Conservation (phyloP, 805 yeast genomes). For the Starmerella geochares region DNA sequence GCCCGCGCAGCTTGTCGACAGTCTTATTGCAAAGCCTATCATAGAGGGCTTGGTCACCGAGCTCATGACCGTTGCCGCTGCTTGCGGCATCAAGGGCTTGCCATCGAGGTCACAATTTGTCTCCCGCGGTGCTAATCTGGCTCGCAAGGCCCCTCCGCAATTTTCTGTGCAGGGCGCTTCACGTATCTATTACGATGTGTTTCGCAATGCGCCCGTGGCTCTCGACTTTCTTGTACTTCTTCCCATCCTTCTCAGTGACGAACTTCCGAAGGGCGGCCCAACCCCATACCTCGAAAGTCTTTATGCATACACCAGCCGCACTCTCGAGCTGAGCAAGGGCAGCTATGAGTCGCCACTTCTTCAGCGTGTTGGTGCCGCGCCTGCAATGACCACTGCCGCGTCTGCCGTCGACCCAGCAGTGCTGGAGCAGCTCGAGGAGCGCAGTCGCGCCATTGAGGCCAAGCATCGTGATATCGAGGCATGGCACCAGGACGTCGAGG, state of each 20-base stretch:
- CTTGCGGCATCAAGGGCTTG: conserved; percentile 63
- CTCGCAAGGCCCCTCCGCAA: conserved; percentile 28
- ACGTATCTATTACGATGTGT: conserved; percentile 55
- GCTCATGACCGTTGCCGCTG: conserved; percentile 47
- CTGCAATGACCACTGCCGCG: not conserved
- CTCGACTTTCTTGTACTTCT: conserved; percentile 71
- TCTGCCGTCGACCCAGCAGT: conserved; percentile 9
- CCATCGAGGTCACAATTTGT: conserved; percentile 25
- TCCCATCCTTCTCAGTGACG: conserved; percentile 85
- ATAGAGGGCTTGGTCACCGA: conserved; percentile 72
- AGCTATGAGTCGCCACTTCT: conserved; percentile 11
- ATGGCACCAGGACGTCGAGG: conserved; percentile 10
- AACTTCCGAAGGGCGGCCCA: conserved; percentile 51
- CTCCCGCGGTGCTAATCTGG: conserved; percentile 14
- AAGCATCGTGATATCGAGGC: conserved; percentile 7
- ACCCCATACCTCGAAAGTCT: conserved; percentile 86
- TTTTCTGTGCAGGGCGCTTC: conserved; percentile 40
- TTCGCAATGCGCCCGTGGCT: conserved; percentile 46
- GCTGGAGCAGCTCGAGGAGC: conserved; percentile 12
- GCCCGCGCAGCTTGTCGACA: conserved; percentile 48
- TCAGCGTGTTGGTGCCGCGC: conserved; percentile 6
- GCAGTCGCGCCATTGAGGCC: not conserved
- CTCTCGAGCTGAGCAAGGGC: conserved; percentile 22
- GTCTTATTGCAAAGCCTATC: conserved; percentile 76
- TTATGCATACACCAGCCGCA: conserved; percentile 46